phyloP scores from a whole-genome alignment of 352 stramenopile genomes.

The Phytophthora uliginosa region DNA sequence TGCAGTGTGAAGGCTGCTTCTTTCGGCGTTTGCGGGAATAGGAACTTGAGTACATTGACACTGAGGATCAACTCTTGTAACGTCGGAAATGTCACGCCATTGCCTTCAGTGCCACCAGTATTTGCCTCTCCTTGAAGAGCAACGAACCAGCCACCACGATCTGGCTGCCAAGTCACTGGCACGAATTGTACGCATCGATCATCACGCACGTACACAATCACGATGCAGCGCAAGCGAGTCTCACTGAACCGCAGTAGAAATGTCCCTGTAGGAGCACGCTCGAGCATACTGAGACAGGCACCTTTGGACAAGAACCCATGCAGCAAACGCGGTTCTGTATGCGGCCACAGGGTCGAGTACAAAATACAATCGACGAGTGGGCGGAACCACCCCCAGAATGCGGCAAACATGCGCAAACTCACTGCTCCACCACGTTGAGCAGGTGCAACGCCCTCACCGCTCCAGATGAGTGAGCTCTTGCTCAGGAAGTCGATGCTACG shows the following conservation, averaged over 20 bases:
- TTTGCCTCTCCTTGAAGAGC: conserved; percentile 56
- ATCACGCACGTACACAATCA: conserved; percentile 79
- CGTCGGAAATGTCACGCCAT: conserved; percentile 64
- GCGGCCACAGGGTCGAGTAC: conserved; percentile 68
- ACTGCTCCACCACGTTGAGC: conserved; percentile 53
- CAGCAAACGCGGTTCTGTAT: conserved; percentile 81
- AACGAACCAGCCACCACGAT: conserved; percentile 63
- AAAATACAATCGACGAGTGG: conserved; percentile 75
- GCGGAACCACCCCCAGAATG: conserved; percentile 84
- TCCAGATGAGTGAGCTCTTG: conserved; percentile 82
- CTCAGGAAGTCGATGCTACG: conserved; percentile 84
- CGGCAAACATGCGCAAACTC: conserved; percentile 73
- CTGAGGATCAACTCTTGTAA: conserved; percentile 82
- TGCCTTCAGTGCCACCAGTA: conserved; percentile 20
- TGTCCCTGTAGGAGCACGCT: conserved; percentile 70
- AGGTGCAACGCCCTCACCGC: conserved; percentile 40
- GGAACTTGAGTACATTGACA: conserved; percentile 81
- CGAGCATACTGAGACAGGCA: conserved; percentile 80
- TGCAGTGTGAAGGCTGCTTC: conserved; percentile 62
- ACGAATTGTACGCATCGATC: conserved; percentile 80
- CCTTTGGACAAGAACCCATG: conserved; percentile 89
- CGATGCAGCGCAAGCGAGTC: conserved; percentile 68
- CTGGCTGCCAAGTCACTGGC: conserved; percentile 64
- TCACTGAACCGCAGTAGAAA: conserved; percentile 88
- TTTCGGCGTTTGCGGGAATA: conserved; percentile 87